Conservation (phyloP, 2,329 filamentous ascomycete genomes). For the Pseudogymnoascus sp. region DNA sequence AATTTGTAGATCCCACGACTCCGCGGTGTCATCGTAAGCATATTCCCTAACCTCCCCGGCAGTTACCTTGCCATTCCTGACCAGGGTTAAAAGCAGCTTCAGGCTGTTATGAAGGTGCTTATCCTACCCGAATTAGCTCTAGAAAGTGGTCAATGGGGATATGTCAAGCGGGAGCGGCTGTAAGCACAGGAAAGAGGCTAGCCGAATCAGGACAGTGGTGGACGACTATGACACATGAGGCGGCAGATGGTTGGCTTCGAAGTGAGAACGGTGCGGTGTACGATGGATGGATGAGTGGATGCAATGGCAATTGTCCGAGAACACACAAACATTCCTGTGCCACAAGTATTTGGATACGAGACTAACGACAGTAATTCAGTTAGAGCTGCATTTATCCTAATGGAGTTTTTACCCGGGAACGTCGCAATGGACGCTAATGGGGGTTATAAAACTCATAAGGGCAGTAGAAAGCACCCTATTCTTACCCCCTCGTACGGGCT, state of each 20-base stretch:
- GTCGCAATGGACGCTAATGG: not conserved
- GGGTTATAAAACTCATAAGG: not conserved
- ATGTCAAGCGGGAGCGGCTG: not conserved
- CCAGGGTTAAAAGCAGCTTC: not conserved
- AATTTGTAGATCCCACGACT: not conserved
- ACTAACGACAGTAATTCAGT: not conserved
- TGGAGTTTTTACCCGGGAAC: not conserved
- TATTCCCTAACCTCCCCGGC: not conserved
- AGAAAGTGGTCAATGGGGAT: not conserved
- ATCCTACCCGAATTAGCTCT: not conserved
- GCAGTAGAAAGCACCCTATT: no score
- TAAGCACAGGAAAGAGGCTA: not conserved
- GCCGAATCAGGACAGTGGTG: not conserved
- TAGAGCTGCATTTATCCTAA: not conserved
- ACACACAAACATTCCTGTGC: not conserved
- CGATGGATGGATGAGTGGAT: not conserved
- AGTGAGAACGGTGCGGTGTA: not conserved
- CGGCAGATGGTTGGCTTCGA: not conserved
- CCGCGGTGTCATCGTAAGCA: not conserved
- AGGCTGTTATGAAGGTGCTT: not conserved
- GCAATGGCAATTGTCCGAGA: not conserved
- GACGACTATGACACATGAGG: not conserved
- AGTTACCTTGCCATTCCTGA: not conserved
- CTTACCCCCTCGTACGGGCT: no score
- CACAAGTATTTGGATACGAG: not conserved